phyloP scores from a whole-genome alignment of 1,139 yeast genomes.

The Taphrina populina region DNA sequence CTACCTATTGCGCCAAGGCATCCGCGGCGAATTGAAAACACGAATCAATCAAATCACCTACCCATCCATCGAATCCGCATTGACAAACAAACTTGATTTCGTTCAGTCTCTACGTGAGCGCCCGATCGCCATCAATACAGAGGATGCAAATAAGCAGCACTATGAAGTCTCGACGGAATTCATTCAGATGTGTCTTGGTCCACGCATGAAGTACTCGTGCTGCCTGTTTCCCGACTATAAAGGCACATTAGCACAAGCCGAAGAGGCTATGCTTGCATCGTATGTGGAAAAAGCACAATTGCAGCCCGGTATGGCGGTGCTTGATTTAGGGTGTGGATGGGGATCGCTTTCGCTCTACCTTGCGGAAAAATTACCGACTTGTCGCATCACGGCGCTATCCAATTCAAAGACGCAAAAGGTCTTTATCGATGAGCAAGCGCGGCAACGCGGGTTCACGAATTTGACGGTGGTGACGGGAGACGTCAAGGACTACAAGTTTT shows the following conservation, averaged over 20 bases:
- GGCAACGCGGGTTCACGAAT: conserved; percentile 29
- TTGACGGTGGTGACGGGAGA: conserved; percentile 33
- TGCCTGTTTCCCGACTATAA: conserved; percentile 25
- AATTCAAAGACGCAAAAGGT: conserved; percentile 31
- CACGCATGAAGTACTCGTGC: conserved; percentile 35
- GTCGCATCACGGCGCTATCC: conserved; percentile 26
- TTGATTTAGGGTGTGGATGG: conserved; percentile 52
- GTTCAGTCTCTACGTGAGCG: conserved; percentile 20
- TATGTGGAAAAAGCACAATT: conserved; percentile 56
- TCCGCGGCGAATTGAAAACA: conserved; percentile 22
- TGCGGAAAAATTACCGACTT: conserved; percentile 41
- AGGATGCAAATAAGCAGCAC: conserved; percentile 33
- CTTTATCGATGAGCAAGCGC: conserved; percentile 31
- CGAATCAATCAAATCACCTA: conserved; percentile 26
- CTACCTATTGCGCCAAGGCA: conserved; percentile 27
- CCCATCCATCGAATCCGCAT: conserved; percentile 16
- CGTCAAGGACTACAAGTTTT: conserved; percentile 30
- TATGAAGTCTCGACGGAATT: conserved; percentile 33
- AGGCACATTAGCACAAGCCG: conserved; percentile 24
- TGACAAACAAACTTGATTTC: conserved; percentile 30
- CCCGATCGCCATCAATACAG: conserved; percentile 29
- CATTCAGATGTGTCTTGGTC: conserved; percentile 33
- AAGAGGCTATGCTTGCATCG: conserved; percentile 30
- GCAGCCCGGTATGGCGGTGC: conserved; percentile 43
- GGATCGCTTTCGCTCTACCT: conserved; percentile 49